These are phyloP conservation scores for Cenococcum geophilum DNA, from an alignment of 495 filamentous ascomycete genomes.

Conservation along the genomic window DNA sequence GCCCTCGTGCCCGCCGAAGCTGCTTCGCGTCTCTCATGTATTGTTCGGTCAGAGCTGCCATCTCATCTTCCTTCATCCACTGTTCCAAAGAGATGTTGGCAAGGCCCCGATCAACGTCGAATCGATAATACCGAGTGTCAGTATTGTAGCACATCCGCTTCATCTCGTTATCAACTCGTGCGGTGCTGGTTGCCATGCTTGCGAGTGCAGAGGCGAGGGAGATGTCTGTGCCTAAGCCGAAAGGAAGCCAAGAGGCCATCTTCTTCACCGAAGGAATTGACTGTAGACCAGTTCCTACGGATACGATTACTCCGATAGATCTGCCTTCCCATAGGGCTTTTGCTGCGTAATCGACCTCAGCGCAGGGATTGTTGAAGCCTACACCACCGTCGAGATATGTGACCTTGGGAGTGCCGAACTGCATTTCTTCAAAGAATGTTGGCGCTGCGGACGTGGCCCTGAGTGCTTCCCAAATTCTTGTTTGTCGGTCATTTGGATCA, in stretches of 20 bases:
- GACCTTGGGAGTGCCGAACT: conserved; percentile 33
- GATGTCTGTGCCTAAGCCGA: conserved; percentile 33
- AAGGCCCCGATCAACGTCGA: conserved; percentile 34
- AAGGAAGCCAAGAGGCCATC: conserved; percentile 32
- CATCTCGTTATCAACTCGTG: conserved; percentile 35
- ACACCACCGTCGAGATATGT: conserved; percentile 35
- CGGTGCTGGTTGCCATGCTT: conserved; percentile 33
- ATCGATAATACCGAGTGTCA: conserved; percentile 30
- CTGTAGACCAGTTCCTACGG: conserved; percentile 35
- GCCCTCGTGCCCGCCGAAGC: conserved; percentile 15
- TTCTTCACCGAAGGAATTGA: conserved; percentile 34
- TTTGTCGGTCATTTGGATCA: conserved; percentile 31
- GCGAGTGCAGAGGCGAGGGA: conserved; percentile 30
- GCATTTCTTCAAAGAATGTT: conserved; percentile 36
- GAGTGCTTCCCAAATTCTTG: conserved; percentile 33
- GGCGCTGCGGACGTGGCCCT: conserved; percentile 35
- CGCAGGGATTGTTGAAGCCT: conserved; percentile 37
- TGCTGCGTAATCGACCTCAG: conserved; percentile 34
- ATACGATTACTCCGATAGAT: conserved; percentile 31
- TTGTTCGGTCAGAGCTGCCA: conserved; percentile 34
- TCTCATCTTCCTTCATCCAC: conserved; percentile 36
- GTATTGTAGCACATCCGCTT: conserved; percentile 33
- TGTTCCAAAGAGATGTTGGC: conserved; percentile 32
- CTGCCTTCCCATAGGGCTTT: conserved; percentile 32
- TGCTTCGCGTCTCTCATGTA: conserved; percentile 34